Evolutionary conservation across 1,139 yeast species (phyloP).

Genomic region (Candida frijolesensis): DNA sequence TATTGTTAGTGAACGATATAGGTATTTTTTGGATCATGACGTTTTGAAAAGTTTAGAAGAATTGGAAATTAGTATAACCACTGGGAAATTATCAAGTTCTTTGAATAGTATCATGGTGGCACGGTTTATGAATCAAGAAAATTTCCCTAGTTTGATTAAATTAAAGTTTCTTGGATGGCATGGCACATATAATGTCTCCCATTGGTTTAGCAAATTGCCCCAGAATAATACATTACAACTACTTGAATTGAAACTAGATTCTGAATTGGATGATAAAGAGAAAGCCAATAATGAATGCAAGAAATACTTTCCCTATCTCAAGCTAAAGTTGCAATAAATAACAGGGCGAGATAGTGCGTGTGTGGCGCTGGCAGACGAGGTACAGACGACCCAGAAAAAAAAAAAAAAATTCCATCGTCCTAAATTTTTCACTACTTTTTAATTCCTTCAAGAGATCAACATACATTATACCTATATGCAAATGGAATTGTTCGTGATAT

Average conservation of each 20-base stretch:
- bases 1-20: slow-evolving; percentile 40
- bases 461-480: background rate
- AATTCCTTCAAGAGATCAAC: too few species aligned
- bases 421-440: too few species aligned
- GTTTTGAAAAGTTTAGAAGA: slow-evolving; percentile 23
- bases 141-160: background rate
- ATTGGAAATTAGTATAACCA: slow-evolving; percentile 1
- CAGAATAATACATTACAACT: background rate
- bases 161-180: background rate
- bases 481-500: slow-evolving; percentile 5
- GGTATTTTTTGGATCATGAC: slow-evolving; percentile 26
- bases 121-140: background rate
- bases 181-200: background rate
- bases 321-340: background rate
- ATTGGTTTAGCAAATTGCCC: background rate
- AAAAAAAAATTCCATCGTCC: too few species aligned
- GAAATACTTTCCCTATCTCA: background rate
- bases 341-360: background rate
- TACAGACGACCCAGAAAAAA: too few species aligned
- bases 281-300: background rate
- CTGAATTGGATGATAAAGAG: slow-evolving; percentile 1
- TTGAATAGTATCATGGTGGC: background rate
- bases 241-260: background rate
- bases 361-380: too few species aligned
- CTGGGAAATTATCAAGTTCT: background rate